Base-by-base conservation (phyloP, 306 rosid species). In the Mimosa pudica region DNA sequence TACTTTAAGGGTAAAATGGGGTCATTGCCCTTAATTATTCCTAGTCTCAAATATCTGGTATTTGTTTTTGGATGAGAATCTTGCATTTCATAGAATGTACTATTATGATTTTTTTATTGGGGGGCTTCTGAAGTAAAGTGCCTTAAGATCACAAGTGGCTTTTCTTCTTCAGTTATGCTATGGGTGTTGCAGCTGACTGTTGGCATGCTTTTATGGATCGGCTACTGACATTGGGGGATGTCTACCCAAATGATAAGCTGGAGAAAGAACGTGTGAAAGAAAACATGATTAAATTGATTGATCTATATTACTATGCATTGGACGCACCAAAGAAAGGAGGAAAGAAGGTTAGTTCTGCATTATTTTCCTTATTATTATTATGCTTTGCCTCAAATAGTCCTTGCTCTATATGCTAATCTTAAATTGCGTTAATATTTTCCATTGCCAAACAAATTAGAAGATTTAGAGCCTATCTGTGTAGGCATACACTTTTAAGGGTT, bases 131-230 rank as follows among this genome's bases (percentile, higher is more conserved):
- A 74, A 36, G 77, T 41, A 41, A 36, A 57, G 3, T 36, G 30
- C 32, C 48, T 60, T 44, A 70, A 8, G 41, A 61, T 79, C 32
- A 54, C 18, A 32, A 36, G 13, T 73, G 66, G 35, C 70, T 83
- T 60, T 60, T 42, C 78, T 11, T 76, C 76, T 80, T 48, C 90
- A 94, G 98, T 80, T 79, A 62, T 7, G 65, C 92, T 0, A 24
- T 10, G 14, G 46, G 92, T 76, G 80, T 3, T 62, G 92, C 98
- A 57, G 93, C 93, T 67, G 90, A 89, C 10, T 64, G 88, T 84
- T 94, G 93, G 97, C 17, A 78, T 65, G 91, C 97, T 52, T 71
- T 86, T 48, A 91, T 94, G 94, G 98, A 92, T 76, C 87, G 85
- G 6, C 65, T 84, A 11, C 82, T 52, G 18, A 52, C 42, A 38